Percentiles rank a stretch among this genome's conserved stretches.
These are phyloP conservation scores for Blastocystis sp. DNA, from an alignment of 352 stramenopile species.

Conservation along the genomic window DNA sequence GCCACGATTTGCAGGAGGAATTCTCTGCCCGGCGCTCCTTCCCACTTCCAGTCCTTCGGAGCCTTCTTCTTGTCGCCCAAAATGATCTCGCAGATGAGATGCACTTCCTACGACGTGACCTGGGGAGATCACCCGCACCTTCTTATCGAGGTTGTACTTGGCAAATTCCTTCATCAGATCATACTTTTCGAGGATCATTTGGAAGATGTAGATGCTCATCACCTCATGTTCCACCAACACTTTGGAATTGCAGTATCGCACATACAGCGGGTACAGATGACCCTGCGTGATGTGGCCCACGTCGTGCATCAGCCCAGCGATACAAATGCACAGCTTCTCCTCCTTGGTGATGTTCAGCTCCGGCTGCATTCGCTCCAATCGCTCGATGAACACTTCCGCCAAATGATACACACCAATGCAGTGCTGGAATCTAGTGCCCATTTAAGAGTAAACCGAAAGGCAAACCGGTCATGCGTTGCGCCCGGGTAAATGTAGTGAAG, in stretches of 20 bases:
- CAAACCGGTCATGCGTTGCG: conserved; percentile 62
- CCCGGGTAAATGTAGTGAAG: conserved; percentile 62
- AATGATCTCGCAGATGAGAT: conserved; percentile 69
- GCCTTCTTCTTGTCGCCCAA: conserved; percentile 28
- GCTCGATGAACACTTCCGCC: conserved; percentile 60
- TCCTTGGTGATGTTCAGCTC: conserved; percentile 61
- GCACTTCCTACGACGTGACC: conserved; percentile 21
- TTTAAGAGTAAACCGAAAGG: not conserved
- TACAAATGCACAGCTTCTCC: conserved; percentile 58
- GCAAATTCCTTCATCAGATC: conserved; percentile 13
- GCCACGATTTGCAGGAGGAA: conserved; percentile 67
- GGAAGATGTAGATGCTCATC: conserved; percentile 60
- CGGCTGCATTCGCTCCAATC: conserved; percentile 43
- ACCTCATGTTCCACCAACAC: conserved; percentile 28
- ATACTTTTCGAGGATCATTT: conserved; percentile 39
- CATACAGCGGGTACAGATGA: conserved; percentile 58
- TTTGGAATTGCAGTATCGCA: conserved; percentile 8
- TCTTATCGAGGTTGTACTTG: conserved; percentile 23
- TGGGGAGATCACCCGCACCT: not conserved
- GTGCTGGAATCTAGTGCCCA: conserved; percentile 64
- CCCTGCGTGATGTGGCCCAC: conserved; percentile 54
- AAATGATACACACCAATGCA: conserved; percentile 68
- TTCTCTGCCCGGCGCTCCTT: conserved; percentile 39
- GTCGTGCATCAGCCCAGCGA: conserved; percentile 63
- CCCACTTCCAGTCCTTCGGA: conserved; percentile 16